A percentile compares a stretch with the other conserved stretches of the same genome.
Evolutionary conservation across 345 rosid genomes (phyloP).

Genomic region (Psidium friedrichsthalianum): DNA sequence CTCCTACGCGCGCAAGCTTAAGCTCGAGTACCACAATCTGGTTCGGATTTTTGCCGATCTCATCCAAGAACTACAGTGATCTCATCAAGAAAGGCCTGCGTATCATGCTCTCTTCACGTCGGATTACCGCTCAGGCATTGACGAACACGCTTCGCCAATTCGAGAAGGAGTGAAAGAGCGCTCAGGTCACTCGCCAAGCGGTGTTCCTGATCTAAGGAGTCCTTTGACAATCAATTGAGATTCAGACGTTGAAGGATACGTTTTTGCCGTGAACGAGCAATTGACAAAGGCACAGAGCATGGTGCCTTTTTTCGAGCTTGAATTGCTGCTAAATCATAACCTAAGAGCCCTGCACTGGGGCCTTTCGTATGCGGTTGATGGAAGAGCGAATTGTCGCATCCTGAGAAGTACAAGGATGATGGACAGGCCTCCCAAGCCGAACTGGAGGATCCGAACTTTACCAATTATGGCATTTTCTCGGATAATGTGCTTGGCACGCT

Average conservation of each 20-base stretch:
- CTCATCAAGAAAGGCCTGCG: conserved; percentile 58
- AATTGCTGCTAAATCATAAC: conserved; percentile 95
- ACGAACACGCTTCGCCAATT: conserved; percentile 60
- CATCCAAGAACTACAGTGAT: conserved; percentile 73
- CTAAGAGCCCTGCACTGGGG: conserved; percentile 91
- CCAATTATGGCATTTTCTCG: conserved; percentile 86
- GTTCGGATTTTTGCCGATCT: conserved; percentile 85
- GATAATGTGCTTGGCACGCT: conserved; percentile 97
- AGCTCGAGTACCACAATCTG: conserved; percentile 87
- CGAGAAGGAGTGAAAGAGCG: conserved; percentile 97
- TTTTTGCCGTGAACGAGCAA: conserved; percentile 83
- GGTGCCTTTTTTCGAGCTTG: conserved; percentile 88
- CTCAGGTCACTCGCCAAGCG: conserved; percentile 75
- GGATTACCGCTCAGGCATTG: conserved; percentile 54
- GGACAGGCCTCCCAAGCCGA: conserved; percentile 62
- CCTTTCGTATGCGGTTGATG: conserved; percentile 88
- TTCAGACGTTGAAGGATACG: conserved; percentile 87
- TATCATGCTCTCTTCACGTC: conserved; percentile 51
- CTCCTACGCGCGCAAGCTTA: conserved; percentile 87
- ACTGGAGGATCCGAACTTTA: conserved; percentile 74
- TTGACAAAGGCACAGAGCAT: conserved; percentile 82
- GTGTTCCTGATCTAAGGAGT: conserved; percentile 90
- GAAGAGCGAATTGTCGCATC: conserved; percentile 88
- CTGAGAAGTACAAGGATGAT: conserved; percentile 67
- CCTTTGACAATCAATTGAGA: conserved; percentile 89